phyloP scores from a whole-genome alignment of 192 early-diverging fungal species.

The Backusella parvicylindrica region DNA sequence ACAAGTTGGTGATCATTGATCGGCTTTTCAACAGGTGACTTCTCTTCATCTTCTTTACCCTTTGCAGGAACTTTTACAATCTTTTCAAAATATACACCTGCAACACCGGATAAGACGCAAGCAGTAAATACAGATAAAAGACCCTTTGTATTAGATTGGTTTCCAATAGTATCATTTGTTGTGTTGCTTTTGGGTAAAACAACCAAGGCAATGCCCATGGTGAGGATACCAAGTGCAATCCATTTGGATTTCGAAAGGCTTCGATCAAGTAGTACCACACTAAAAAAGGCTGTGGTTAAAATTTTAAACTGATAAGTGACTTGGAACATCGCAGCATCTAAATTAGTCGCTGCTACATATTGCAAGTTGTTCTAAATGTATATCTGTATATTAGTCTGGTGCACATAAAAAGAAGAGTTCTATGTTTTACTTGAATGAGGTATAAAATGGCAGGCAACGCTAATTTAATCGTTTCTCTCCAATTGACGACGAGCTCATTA shows the following conservation, averaged over 20 bases:
- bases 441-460: constrained; percentile 90
- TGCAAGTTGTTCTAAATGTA: constrained; percentile 81
- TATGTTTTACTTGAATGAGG: constrained; percentile 67
- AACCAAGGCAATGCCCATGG: constrained; percentile 83
- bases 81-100: constrained; percentile 98
- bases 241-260: constrained; percentile 67
- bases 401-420: too few species aligned
- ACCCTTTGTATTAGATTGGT: constrained; percentile 58
- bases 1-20: not conserved
- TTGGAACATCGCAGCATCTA: constrained; percentile 95
- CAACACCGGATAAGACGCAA: constrained; percentile 86
- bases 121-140: constrained; percentile 76
- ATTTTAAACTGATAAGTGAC: constrained; percentile 99
- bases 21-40: not conserved
- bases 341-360: constrained; percentile 78
- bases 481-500: constrained; percentile 61
- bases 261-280: constrained; percentile 73
- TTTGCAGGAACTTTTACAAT: constrained; percentile 64
- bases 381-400: too few species aligned
- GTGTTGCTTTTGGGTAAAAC: constrained; percentile 54
- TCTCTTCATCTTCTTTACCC: not conserved
- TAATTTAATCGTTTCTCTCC: constrained; percentile 60
- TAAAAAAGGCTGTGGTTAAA: constrained; percentile 90
- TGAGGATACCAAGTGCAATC: constrained; percentile 77
- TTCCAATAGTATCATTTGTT: constrained; percentile 22